phyloP scores from a whole-genome alignment of 176 grass and related monocot genomes.

The Elymus sibiricus region DNA sequence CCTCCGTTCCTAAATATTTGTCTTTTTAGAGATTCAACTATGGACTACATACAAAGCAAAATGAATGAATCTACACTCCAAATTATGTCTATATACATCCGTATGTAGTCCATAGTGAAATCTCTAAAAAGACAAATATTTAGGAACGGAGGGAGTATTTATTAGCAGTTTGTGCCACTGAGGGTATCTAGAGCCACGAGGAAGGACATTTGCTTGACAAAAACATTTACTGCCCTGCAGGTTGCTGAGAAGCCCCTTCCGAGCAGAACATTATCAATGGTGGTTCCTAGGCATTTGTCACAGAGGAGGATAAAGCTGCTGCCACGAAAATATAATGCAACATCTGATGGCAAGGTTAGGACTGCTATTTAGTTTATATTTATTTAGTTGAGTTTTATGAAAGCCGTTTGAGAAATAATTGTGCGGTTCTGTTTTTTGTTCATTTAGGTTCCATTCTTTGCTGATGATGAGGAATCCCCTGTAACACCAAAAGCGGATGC shows the following conservation, averaged over 20 bases:
- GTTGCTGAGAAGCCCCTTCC: conserved; percentile 77
- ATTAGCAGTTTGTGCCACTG: background rate
- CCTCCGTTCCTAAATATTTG: too few relatives aligned
- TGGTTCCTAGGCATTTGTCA: conserved; percentile 77
- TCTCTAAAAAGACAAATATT: too few relatives aligned
- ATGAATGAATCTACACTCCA: too few relatives aligned
- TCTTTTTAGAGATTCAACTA: too few relatives aligned
- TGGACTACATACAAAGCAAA: too few relatives aligned
- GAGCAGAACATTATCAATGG: conserved; percentile 55
- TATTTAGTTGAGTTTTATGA: background rate
- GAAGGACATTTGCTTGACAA: conserved; percentile 2
- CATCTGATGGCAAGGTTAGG: conserved; percentile 72
- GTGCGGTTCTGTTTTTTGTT: background rate
- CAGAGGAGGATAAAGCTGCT: conserved; percentile 88
- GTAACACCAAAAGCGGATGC: conserved; percentile 89
- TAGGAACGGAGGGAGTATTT: background rate
- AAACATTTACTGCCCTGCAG: conserved; percentile 46
- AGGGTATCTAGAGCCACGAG: background rate
- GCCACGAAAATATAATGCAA: conserved; percentile 68
- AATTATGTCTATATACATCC: too few relatives aligned
- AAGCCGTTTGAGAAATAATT: conserved; percentile 3
- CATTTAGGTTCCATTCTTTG: conserved; percentile 74
- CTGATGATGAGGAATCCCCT: conserved; percentile 69
- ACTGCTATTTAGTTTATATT: conserved; percentile 3
- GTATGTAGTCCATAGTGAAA: too few relatives aligned